Evolutionary conservation across 805 yeast genomes (phyloP), one percentile per base, ranked within the genome.

Genomic region (Yarrowia deformans): DNA sequence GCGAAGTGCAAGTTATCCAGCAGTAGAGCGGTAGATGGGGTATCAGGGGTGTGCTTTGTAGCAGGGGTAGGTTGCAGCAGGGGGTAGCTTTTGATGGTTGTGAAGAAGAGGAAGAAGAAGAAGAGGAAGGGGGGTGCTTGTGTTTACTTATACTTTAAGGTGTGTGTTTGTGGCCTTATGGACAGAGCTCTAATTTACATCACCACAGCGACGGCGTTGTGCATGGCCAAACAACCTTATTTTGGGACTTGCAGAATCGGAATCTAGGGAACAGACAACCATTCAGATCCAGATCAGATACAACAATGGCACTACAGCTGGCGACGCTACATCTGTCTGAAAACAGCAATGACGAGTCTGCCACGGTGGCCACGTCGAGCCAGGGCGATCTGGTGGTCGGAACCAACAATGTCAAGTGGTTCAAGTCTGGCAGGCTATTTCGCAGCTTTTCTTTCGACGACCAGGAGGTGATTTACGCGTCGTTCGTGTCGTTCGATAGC

Each of bases 401-500:
- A 13, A 32, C 14, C 42, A 60, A 45, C 43, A 12, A 14, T 1
- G 68, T 63, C 29, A 37, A 48, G 56, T 84, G 88, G 81, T 78
- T 83, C 54, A 79, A 81, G 66, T 89, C 89, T 13, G 84, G 84
- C 4, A 72, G 82, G 6, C 75, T 87, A 12, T 76, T 84, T 18
- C 80, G 87, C 56, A 84, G 81, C 69, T 79, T 89, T 70, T 77
- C 78, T 5, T 87, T 81, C 72, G 85, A 84, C 12, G 82, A 83
- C 12, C 83, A 81, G 19, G 71, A 61, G 6, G 81, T 91, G 0
- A 74, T 88, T 7, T 79, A 83, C 66, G 91, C 95, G 14, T 84
- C 88, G 16, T 88, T 88, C 71, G 85, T 90, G 0, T 75, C 77
- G 3, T 89, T 91, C 75, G 78, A 76, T 42, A 67, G 66, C 16